Evolutionary conservation across 192 early-diverging fungal species (phyloP).

Genomic region (Rhizoclosmatium globosum): DNA sequence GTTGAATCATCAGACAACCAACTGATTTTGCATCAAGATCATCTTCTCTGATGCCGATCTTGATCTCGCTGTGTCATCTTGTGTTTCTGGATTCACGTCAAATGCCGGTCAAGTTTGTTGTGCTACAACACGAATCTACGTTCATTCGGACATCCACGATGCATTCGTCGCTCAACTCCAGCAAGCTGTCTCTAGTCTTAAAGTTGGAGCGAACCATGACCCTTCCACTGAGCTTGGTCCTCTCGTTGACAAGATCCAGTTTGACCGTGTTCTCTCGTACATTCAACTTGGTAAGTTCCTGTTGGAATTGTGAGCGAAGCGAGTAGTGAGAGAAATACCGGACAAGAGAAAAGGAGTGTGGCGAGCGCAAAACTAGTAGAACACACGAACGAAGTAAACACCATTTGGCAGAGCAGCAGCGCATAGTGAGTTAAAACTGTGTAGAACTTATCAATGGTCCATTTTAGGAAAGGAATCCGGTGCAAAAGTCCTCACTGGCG

Average conservation of each 20-base stretch:
- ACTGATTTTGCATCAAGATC: no score
- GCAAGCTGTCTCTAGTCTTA: conserved; percentile 15
- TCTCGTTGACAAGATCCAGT: conserved; percentile 62
- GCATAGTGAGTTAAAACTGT: no score
- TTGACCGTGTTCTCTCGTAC: conserved; percentile 59
- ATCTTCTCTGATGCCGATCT: conserved; percentile 43
- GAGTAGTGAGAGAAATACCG: no score
- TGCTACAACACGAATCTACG: conserved; percentile 59
- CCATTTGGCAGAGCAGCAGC: no score
- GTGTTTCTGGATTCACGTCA: conserved; percentile 31
- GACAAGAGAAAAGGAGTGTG: no score
- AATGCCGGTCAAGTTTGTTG: conserved; percentile 63
- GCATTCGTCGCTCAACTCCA: conserved; percentile 47
- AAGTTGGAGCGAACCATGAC: conserved; percentile 58
- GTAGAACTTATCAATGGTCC: no score
- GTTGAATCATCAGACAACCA: background rate
- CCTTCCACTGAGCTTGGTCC: conserved; percentile 53
- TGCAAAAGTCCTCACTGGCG: no score
- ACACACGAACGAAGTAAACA: no score
- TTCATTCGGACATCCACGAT: conserved; percentile 61
- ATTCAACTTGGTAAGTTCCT: conserved; percentile 69
- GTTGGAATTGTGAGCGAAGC: no score
- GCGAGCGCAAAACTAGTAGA: no score
- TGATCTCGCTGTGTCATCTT: conserved; percentile 38
- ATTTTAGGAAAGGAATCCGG: no score